Evolutionary conservation across 2,329 filamentous ascomycete species (phyloP), one percentile per base, ranked within the genome.

Genomic region (Dryadomyces sulphureus): DNA sequence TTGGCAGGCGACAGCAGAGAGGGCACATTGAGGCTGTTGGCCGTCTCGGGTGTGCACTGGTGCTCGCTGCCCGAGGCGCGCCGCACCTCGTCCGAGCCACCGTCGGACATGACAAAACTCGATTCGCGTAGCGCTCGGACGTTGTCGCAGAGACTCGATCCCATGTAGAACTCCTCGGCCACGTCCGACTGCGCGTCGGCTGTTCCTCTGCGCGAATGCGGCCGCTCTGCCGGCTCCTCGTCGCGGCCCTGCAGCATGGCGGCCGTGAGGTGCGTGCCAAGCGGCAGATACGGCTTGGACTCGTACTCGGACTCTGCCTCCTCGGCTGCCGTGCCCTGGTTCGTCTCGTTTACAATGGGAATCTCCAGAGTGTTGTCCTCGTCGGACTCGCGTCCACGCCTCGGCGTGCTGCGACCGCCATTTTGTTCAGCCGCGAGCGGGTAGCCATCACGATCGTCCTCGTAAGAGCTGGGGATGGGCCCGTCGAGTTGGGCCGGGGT

Each of bases 181-280:
- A 54, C 55, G 22, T 59, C 56, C 49, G 55, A 49, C 1, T 49
- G 51, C 4, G 50, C 32, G 25, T 54, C 51, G 38, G 34, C 27
- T 12, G 32, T 17, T 19, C 21, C 5, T 38, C 24, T 17, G 19
- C n/a, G n/a, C n/a, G n/a, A n/a, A n/a, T n/a, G n/a, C n/a, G n/a
- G n/a, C n/a, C n/a, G 36, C 5, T 46, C 47, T 41, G 57, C 45
- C 48, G 54, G 21, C 42, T 66, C 64, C 41, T 61, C 61, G 45
- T 67, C 65, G 41, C 65, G 66, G 8, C 68, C 66, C 27, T 75
- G 55, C 38, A 74, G 68, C 5, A 68, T 69, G 44, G 73, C 67
- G 17, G 66, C 70, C 9, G 69, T 69, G 50, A 67, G 62, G 43
- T 65, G 59, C n/a, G 62, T 55, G 16, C 60, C 54, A n/a, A n/a